These are phyloP conservation scores for Carex littledalei DNA, from an alignment of 176 grass and related monocot species.

Conservation along the genomic window DNA sequence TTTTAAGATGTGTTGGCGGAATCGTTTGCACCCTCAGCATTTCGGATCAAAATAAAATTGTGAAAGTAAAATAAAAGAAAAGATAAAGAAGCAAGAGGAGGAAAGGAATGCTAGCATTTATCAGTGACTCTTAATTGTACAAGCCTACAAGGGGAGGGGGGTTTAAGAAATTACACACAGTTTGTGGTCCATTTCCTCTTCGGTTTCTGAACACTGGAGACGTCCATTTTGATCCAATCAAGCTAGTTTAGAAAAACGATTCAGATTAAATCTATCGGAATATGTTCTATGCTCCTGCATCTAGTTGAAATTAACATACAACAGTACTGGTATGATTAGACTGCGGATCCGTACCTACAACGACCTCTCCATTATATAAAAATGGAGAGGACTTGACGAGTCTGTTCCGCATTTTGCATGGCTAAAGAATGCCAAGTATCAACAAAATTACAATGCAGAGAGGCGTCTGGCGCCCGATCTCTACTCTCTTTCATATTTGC, in stretches of 20 bases:
- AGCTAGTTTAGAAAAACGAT: neutral
- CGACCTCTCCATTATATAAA: neutral
- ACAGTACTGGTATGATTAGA: neutral
- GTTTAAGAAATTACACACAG: neutral
- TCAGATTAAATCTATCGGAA: neutral
- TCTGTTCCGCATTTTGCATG: neutral
- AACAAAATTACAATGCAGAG: neutral
- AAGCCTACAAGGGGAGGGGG: neutral
- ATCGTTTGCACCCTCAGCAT: conserved; percentile 5
- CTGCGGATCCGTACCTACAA: neutral
- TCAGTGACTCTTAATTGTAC: neutral
- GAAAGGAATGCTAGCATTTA: neutral
- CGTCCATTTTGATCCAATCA: neutral
- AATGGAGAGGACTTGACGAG: neutral
- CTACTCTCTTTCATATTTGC: neutral
- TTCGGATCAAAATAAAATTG: neutral
- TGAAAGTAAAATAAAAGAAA: neutral
- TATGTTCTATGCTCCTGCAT: neutral
- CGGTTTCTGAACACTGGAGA: neutral
- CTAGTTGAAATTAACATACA: neutral
- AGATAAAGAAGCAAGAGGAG: neutral
- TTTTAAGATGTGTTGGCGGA: neutral
- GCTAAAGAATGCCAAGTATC: neutral
- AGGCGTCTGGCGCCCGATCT: neutral
- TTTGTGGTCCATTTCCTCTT: neutral